Base-by-base conservation (phyloP, 345 rosid species). In the Pugionium cornutum region DNA sequence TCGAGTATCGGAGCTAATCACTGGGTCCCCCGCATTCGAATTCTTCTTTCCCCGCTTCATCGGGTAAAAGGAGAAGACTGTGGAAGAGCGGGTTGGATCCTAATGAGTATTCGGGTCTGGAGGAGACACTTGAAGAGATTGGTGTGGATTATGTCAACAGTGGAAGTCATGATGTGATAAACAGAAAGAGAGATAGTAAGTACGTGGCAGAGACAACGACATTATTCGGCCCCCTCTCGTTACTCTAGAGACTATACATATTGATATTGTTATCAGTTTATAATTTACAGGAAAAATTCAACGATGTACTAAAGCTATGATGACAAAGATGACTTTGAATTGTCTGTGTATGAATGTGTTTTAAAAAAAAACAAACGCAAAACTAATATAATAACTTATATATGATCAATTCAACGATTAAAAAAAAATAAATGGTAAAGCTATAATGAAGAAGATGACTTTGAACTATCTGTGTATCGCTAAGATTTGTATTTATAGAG, bases 1-100 rank as follows among this genome's bases (percentile, higher is more conserved):
- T 56, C 37, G 57, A 32, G 39, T 41, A 60, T 78, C 78, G 51
- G 62, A 30, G 37, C 10, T 61, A 53, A 29, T 45, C 2, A 62
- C 40, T 4, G 48, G 60, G 27, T 78, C 78, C 30, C 59, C 49
- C 25, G 31, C 44, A 36, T 64, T 60, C 57, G 60, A 56, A 47
- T 36, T 68, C 59, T 66, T 77, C 53, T 66, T 75, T 48, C 72
- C 55, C 36, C 84, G 74, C 75, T 69, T 81, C 82, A 78, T n/a
- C n/a, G n/a, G n/a, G n/a, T 81, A 4, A 32, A 43, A 28, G n/a
- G 33, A 28, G 46, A 45, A 40, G 34, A 39, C 8, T n/a, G n/a
- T 9, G 63, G 63, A 58, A 9, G 31, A 25, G 8, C 66, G 66
- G 67, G 53, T 69, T 53, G 53, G 73, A 28, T 51, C 45, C 46